Percentiles rank a stretch among this genome's conserved stretches.
phyloP scores from a whole-genome alignment of 2,329 filamentous ascomycete species.

The Thyridium curvatum region DNA sequence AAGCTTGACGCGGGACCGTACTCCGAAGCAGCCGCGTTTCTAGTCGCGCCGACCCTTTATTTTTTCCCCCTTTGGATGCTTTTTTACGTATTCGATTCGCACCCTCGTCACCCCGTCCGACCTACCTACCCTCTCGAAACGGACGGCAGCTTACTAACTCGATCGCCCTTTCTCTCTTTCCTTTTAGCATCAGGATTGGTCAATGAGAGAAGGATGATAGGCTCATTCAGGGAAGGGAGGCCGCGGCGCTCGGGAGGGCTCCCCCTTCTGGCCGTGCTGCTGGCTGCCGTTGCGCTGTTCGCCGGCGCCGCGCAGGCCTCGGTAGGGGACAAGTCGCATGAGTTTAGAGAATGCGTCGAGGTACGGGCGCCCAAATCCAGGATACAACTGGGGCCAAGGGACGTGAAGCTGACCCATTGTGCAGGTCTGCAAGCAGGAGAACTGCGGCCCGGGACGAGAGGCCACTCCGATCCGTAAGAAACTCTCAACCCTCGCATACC shows the following conservation, averaged over 20 bases:
- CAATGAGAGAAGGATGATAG: too few species aligned
- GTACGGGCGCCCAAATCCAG: slow-evolving; percentile 42
- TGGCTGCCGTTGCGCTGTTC: slow-evolving; percentile 31
- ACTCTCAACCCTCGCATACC: too few species aligned
- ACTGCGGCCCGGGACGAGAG: slow-evolving; percentile 60
- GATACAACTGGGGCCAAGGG: slow-evolving; percentile 1
- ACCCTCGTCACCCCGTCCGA: too few species aligned
- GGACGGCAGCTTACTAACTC: too few species aligned
- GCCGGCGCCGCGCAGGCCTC: slow-evolving; percentile 57
- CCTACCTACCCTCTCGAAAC: too few species aligned
- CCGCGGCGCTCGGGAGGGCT: too few species aligned
- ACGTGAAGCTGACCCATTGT: slow-evolving; percentile 5
- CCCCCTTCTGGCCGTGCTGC: slow-evolving; percentile 21
- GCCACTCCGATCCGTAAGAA: slow-evolving; percentile 65
- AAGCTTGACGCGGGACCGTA: too few species aligned
- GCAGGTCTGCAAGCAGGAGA: slow-evolving; percentile 74
- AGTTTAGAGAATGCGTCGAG: slow-evolving; percentile 81
- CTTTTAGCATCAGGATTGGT: too few species aligned
- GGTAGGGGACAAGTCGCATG: slow-evolving; percentile 74
- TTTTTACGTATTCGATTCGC: too few species aligned
- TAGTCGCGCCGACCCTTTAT: too few species aligned
- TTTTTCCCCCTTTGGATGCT: too few species aligned
- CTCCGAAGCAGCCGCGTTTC: too few species aligned
- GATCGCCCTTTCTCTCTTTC: not conserved
- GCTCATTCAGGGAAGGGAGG: slow-evolving; percentile 20